A percentile compares a stretch with the other conserved stretches of the same genome.
phyloP scores from a whole-genome alignment of 306 rosid genomes.

The Hippophae rhamnoides region DNA sequence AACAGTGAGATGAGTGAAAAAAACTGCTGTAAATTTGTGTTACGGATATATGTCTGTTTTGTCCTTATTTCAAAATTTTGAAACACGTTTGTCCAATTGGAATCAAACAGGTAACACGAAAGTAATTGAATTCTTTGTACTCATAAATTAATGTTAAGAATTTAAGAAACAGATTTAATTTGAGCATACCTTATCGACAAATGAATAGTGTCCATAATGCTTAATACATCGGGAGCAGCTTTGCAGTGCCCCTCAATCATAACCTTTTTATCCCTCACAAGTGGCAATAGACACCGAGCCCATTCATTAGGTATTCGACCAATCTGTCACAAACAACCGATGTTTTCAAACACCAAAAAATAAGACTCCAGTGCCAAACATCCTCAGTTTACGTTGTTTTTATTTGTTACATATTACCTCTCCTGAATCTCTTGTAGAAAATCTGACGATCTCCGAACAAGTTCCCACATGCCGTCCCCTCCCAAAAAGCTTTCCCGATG shows the following conservation, averaged over 20 bases:
- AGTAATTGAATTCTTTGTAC: neutral
- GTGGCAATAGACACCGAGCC: constrained; percentile 85
- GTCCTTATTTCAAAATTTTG: too few species aligned
- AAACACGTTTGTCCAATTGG: too few species aligned
- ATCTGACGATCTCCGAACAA: constrained; percentile 80
- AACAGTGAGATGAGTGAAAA: neutral
- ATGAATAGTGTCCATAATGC: constrained; percentile 67
- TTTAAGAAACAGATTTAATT: too few species aligned
- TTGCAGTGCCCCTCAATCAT: constrained; percentile 64
- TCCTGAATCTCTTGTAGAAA: constrained; percentile 54
- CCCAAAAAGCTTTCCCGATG: constrained; percentile 57
- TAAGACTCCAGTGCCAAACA: neutral
- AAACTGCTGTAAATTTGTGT: neutral
- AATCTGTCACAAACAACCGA: constrained; percentile 39
- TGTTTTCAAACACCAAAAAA: constrained; percentile 15
- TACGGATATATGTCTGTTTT: too few species aligned
- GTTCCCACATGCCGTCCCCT: constrained; percentile 37
- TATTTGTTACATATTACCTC: constrained; percentile 44
- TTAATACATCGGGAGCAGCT: constrained; percentile 54
- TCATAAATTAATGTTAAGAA: neutral
- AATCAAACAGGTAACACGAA: neutral
- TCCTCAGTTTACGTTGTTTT: neutral
- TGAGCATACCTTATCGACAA: constrained; percentile 60
- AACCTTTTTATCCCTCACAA: constrained; percentile 66
- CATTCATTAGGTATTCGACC: constrained; percentile 96